A percentile compares a stretch with the other conserved stretches of the same genome.
phyloP scores from a whole-genome alignment of 2,329 filamentous ascomycete genomes.

The Mycocentrospora acerina region DNA sequence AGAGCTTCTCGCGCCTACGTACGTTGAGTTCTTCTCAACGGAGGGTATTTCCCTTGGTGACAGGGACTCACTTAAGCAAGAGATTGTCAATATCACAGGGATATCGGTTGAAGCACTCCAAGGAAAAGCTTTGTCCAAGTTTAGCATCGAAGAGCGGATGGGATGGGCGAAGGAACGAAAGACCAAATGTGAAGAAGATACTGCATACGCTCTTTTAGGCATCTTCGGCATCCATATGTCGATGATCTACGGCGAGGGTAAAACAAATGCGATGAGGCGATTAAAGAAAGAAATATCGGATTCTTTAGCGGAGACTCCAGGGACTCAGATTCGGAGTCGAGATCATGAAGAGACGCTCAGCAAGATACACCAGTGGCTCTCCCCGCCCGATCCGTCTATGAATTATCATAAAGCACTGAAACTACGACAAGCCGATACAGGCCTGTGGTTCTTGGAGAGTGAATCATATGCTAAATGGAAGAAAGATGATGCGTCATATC shows the following conservation, averaged over 20 bases:
- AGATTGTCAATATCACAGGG: not conserved
- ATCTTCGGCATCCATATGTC: not conserved
- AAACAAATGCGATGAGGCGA: too few relatives aligned
- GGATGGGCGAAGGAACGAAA: not conserved
- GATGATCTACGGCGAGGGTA: conserved; percentile 5
- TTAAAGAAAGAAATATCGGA: too few relatives aligned
- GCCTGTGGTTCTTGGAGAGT: conserved; percentile 16
- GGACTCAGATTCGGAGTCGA: not conserved
- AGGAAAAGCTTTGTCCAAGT: not conserved
- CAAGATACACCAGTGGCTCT: conserved; percentile 30
- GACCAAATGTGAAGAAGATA: not conserved
- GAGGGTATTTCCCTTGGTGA: not conserved
- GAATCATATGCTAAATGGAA: conserved; percentile 9
- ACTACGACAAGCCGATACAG: conserved; percentile 11
- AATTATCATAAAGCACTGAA: conserved; percentile 27
- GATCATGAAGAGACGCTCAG: not conserved
- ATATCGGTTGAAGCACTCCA: not conserved
- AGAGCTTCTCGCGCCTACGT: not conserved
- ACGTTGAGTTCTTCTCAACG: not conserved
- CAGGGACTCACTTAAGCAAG: not conserved
- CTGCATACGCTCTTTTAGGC: not conserved
- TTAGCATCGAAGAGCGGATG: not conserved
- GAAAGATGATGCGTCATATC: not conserved
- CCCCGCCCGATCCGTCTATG: conserved; percentile 33
- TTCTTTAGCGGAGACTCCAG: too few relatives aligned